Conservation (phyloP, 2,329 filamentous ascomycete genomes). For the Alternaria brassicae region DNA sequence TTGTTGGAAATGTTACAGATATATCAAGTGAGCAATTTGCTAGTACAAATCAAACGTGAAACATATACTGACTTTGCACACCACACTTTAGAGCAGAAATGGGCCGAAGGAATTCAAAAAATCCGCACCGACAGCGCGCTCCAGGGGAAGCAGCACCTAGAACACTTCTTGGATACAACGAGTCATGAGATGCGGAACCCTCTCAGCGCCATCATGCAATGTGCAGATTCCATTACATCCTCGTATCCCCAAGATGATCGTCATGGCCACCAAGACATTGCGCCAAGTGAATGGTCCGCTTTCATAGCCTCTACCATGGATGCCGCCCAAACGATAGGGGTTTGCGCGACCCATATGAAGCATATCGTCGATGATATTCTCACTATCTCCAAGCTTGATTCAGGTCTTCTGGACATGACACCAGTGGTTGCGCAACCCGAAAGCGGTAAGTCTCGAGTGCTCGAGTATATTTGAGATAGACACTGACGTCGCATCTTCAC, state of each 20-base stretch:
- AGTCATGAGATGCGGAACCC: constrained; percentile 56
- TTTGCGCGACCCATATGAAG: constrained; percentile 56
- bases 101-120: constrained; percentile 46
- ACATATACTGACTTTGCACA: not conserved
- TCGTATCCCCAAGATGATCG: constrained; percentile 27
- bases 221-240: constrained; percentile 50
- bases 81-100: constrained; percentile 37
- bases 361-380: constrained; percentile 58
- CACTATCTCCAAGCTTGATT: constrained; percentile 56
- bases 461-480: not conserved
- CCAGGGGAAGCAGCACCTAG: constrained; percentile 44
- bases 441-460: constrained; percentile 6
- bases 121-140: constrained; percentile 39
- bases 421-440: constrained; percentile 50
- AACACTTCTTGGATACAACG: constrained; percentile 48
- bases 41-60: not conserved
- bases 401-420: constrained; percentile 51
- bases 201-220: constrained; percentile 53
- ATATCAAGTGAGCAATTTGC: constrained; percentile 30
- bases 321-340: constrained; percentile 52
- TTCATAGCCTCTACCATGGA: constrained; percentile 40
- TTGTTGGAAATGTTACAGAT: constrained; percentile 48
- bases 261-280: constrained; percentile 2
- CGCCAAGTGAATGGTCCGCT: constrained; percentile 18
- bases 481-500: not conserved